A percentile compares a stretch with the other conserved stretches of the same genome.
Evolutionary conservation across 2,329 filamentous ascomycete genomes (phyloP).

Genomic region (Akanthomyces uredinophilus): DNA sequence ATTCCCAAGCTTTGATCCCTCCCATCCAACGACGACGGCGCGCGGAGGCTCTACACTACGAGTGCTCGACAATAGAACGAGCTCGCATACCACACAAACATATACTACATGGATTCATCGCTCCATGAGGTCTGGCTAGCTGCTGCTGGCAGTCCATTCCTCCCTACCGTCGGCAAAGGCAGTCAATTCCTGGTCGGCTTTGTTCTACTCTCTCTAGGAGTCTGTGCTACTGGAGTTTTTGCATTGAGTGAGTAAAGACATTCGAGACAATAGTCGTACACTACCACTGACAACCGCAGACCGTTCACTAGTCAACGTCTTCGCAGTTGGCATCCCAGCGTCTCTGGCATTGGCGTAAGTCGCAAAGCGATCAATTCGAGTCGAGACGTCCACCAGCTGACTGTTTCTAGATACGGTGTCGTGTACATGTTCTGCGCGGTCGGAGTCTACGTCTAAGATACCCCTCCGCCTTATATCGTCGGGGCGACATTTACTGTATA

Average conservation of each 20-base stretch:
- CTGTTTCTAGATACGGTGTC: conserved; percentile 67
- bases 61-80: not conserved
- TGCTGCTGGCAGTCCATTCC: conserved; percentile 80
- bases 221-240: conserved; percentile 73
- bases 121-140: conserved; percentile 90
- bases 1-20: not conserved
- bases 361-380: conserved; percentile 6
- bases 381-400: conserved; percentile 18
- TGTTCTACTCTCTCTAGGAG: conserved; percentile 63
- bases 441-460: conserved; percentile 90
- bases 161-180: conserved; percentile 73
- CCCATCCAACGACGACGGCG: not conserved
- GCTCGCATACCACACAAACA: not conserved
- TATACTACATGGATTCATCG: conserved; percentile 66
- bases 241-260: conserved; percentile 65
- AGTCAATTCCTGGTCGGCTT: conserved; percentile 81
- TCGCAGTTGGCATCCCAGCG: conserved; percentile 76
- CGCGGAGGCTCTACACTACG: not conserved
- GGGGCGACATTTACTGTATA: conserved; percentile 29
- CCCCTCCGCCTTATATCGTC: conserved; percentile 32
- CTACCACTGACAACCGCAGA: conserved; percentile 47
- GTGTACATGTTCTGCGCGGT: conserved; percentile 99
- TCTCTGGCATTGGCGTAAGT: conserved; percentile 86
- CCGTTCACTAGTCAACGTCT: conserved; percentile 71
- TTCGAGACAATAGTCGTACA: not conserved